Percentiles rank a stretch among this genome's conserved stretches.
These are phyloP conservation scores for Aquilaria yunnanensis DNA, from an alignment of 345 rosid species.

Conservation along the genomic window DNA sequence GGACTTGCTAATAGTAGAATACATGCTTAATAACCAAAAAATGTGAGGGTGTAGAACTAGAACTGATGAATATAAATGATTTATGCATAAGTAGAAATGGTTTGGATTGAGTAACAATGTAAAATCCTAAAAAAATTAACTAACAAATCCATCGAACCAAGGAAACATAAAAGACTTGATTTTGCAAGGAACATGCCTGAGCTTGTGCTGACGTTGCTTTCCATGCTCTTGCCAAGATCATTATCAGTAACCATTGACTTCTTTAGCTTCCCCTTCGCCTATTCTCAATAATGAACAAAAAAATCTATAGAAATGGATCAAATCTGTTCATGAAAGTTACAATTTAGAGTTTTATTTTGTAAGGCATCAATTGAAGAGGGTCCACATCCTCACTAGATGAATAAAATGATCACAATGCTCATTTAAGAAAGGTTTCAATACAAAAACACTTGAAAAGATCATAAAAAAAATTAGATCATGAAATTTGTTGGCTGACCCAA, in stretches of 20 bases:
- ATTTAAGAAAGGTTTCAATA: constrained; percentile 58
- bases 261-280: constrained; percentile 85
- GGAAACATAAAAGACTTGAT: constrained; percentile 47
- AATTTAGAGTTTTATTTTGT: not conserved
- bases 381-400: constrained; percentile 39
- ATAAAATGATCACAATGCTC: constrained; percentile 88
- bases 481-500: too few species aligned
- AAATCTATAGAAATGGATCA: constrained; percentile 10
- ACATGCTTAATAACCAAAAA: too few species aligned
- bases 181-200: constrained; percentile 79
- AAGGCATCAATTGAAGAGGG: not conserved
- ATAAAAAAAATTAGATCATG: not conserved
- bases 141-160: not conserved
- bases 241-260: constrained; percentile 91
- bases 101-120: not conserved
- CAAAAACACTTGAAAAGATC: constrained; percentile 57
- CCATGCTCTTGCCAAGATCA: constrained; percentile 70
- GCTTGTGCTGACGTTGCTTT: constrained; percentile 85
- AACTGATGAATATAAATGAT: too few species aligned
- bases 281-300: not conserved
- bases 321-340: not conserved
- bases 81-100: too few species aligned
- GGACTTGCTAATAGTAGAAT: too few species aligned
- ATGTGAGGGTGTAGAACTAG: too few species aligned
- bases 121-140: not conserved